A percentile compares a stretch with the other conserved stretches of the same genome.
Conservation (phyloP, 306 rosid genomes). For the Trifolium dubium region DNA sequence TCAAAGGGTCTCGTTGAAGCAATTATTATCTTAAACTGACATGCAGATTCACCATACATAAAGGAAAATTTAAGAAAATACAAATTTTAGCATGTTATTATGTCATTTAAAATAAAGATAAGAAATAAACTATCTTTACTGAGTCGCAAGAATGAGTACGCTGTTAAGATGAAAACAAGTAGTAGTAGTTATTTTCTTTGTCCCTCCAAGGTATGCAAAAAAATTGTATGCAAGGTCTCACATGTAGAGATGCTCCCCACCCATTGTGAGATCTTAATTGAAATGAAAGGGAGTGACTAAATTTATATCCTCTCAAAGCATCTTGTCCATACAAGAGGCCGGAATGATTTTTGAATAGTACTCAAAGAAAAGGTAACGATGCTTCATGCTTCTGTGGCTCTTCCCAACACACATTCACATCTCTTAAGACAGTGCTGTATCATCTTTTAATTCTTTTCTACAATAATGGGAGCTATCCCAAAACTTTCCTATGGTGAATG, state of each 20-base stretch:
- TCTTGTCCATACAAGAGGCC: not conserved
- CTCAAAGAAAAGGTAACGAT: not conserved
- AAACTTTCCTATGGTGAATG: not conserved
- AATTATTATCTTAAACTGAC: not conserved
- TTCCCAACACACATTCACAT: not conserved
- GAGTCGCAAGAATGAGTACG: too few species aligned
- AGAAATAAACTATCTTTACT: not conserved
- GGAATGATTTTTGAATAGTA: not conserved
- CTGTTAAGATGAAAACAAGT: too few species aligned
- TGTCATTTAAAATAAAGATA: not conserved
- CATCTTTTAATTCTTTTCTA: too few species aligned
- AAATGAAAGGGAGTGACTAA: not conserved
- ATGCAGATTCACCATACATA: not conserved
- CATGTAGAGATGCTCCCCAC: not conserved
- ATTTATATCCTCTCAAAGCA: not conserved
- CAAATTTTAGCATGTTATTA: not conserved
- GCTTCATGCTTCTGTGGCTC: not conserved
- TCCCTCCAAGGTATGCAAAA: too few species aligned
- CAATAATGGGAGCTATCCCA: not conserved
- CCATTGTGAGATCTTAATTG: not conserved
- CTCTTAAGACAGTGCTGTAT: not conserved
- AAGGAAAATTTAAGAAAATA: not conserved
- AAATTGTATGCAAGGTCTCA: not conserved
- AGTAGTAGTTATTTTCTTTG: too few species aligned
- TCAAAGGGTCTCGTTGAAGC: constrained; percentile 3